Conservation (phyloP, 1,284 basidiomycete species). For the Ustilago vetiveriae region DNA sequence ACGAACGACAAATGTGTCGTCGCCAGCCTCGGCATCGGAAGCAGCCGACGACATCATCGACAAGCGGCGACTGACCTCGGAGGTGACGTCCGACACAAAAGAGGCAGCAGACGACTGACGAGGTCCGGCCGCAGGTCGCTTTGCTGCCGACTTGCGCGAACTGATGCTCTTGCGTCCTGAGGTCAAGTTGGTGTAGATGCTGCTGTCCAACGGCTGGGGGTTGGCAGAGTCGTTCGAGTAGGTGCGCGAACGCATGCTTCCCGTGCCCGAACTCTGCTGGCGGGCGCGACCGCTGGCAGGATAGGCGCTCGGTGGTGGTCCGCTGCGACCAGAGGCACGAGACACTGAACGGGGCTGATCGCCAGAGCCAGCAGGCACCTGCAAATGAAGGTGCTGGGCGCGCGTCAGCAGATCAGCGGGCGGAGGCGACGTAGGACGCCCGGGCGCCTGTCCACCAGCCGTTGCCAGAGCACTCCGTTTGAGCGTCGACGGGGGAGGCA, state of each 20-base stretch:
- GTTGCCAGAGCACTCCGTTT: slow-evolving; percentile 15
- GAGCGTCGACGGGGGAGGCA: slow-evolving; percentile 52
- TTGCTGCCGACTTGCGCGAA: slow-evolving; percentile 30
- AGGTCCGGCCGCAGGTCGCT: slow-evolving; percentile 30
- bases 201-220: slow-evolving; percentile 30
- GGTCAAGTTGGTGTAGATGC: slow-evolving; percentile 39
- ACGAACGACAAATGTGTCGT: slow-evolving; percentile 36
- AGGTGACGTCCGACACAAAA: slow-evolving; percentile 60
- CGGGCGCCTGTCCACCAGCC: slow-evolving; percentile 21
- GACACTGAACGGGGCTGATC: slow-evolving; percentile 44
- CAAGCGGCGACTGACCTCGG: slow-evolving; percentile 50
- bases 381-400: slow-evolving; percentile 41
- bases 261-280: slow-evolving; percentile 37
- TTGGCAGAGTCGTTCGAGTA: slow-evolving; percentile 42
- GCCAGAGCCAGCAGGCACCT: slow-evolving; percentile 27
- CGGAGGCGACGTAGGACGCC: slow-evolving; percentile 55
- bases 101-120: slow-evolving; percentile 53
- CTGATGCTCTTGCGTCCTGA: slow-evolving; percentile 46
- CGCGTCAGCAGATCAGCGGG: slow-evolving; percentile 50
- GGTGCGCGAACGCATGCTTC: slow-evolving; percentile 43
- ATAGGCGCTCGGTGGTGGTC: slow-evolving; percentile 28
- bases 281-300: slow-evolving; percentile 25
- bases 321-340: slow-evolving; percentile 41
- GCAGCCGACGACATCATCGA: slow-evolving; percentile 51
- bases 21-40: slow-evolving; percentile 37